Evolutionary conservation across 2,329 filamentous ascomycete genomes (phyloP).

Genomic region (Cyphellophora attinorum): DNA sequence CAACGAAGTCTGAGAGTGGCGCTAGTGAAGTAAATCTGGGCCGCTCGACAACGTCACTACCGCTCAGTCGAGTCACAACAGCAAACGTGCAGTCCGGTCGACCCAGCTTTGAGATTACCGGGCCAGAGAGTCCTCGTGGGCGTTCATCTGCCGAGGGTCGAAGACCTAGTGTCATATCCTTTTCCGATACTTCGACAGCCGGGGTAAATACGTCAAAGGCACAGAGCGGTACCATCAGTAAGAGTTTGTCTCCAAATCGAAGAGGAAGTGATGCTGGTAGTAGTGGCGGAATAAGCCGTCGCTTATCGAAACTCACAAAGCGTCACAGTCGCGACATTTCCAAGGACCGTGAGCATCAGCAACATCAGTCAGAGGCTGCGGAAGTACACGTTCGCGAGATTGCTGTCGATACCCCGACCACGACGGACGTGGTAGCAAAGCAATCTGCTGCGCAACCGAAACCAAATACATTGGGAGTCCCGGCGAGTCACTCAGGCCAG

Average conservation of each 20-base stretch:
- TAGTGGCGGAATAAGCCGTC: constrained; percentile 13
- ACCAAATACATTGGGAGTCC: neutral
- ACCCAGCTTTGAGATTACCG: constrained; percentile 29
- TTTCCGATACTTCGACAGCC: constrained; percentile 17
- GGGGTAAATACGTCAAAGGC: neutral
- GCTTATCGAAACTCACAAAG: constrained; percentile 7
- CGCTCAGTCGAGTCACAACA: constrained; percentile 11
- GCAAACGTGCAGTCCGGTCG: constrained; percentile 18
- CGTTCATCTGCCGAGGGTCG: constrained; percentile 15
- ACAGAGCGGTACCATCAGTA: neutral
- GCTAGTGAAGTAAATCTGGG: constrained; percentile 22
- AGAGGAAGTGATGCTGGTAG: constrained; percentile 8
- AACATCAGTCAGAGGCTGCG: constrained; percentile 2
- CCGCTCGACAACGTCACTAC: constrained; percentile 10
- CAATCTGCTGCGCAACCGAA: neutral
- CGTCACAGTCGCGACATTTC: constrained; percentile 12
- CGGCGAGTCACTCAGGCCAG: constrained; percentile 2
- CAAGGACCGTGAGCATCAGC: constrained; percentile 3
- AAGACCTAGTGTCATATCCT: constrained; percentile 21
- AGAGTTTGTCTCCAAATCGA: neutral
- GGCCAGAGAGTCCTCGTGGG: constrained; percentile 18
- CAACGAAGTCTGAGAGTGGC: constrained; percentile 20
- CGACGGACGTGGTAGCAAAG: neutral
- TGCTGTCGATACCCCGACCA: neutral
- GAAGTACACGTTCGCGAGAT: neutral